Evolutionary conservation across 164 flowering plant species (phyloP).

Genomic region (Vitis amurensis): DNA sequence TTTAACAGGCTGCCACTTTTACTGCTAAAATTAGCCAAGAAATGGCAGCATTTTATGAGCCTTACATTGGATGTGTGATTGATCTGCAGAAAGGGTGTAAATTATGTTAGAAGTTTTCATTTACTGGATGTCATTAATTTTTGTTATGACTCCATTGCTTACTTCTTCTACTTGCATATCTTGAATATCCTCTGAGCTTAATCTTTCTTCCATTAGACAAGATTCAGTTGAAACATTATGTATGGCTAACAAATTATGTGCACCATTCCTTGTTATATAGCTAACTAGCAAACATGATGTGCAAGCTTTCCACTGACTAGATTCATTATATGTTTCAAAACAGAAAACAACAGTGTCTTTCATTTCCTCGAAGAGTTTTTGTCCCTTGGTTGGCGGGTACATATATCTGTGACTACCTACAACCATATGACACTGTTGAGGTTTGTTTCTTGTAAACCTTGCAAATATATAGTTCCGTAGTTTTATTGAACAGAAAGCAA

Average conservation of each 20-base stretch:
- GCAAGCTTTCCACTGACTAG: not conserved
- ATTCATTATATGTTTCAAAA: conserved; percentile 12
- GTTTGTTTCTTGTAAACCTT: conserved; percentile 31
- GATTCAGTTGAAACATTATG: not conserved
- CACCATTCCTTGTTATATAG: too few species aligned
- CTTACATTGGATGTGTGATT: not conserved
- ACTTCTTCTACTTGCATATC: not conserved
- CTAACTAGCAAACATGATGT: not conserved
- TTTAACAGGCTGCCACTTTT: not conserved
- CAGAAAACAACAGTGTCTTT: conserved; percentile 59
- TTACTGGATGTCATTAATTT: not conserved
- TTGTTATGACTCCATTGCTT: not conserved
- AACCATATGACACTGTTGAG: conserved; percentile 77
- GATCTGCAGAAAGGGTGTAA: not conserved
- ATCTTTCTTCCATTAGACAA: not conserved
- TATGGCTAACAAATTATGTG: too few species aligned
- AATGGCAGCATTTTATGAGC: not conserved
- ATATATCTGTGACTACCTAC: conserved; percentile 77
- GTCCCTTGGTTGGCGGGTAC: conserved; percentile 77
- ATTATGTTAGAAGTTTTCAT: not conserved
- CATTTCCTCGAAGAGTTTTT: conserved; percentile 84
- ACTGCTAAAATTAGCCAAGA: not conserved
- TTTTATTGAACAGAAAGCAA: not conserved
- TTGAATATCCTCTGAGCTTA: too few species aligned
- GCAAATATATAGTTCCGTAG: not conserved